A percentile compares a stretch with the other conserved stretches of the same genome.
Conservation (phyloP, 495 filamentous ascomycete species). For the Parathielavia hyrcaniae region DNA sequence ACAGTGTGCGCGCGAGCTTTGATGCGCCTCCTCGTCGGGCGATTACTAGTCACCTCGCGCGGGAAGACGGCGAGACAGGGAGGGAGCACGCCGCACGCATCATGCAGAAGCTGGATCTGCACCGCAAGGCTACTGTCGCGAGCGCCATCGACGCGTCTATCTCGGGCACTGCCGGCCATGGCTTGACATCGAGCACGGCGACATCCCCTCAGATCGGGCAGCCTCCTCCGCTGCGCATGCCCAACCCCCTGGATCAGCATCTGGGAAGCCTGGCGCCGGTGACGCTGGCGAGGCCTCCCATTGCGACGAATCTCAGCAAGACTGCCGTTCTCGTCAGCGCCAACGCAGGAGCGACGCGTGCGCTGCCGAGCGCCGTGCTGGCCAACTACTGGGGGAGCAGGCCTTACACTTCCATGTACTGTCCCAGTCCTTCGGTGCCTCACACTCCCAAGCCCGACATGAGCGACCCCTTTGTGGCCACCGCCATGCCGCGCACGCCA, state of each 20-base stretch:
- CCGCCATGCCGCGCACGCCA: slow-evolving; percentile 37
- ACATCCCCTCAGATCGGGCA: slow-evolving; percentile 26
- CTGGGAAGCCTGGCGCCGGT: slow-evolving; percentile 68
- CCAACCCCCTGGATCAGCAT: slow-evolving; percentile 29
- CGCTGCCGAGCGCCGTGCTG: slow-evolving; percentile 75
- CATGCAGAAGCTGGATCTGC: slow-evolving; percentile 86
- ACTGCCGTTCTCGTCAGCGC: slow-evolving; percentile 75
- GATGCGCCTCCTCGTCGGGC: slow-evolving; percentile 51
- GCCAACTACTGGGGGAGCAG: slow-evolving; percentile 89
- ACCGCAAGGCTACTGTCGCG: slow-evolving; percentile 65
- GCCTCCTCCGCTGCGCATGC: slow-evolving; percentile 21
- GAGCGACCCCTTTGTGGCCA: slow-evolving; percentile 46
- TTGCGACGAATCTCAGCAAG: slow-evolving; percentile 81
- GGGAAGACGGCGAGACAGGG: slow-evolving; percentile 57
- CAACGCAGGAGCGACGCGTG: slow-evolving; percentile 57
- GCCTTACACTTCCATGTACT: slow-evolving; percentile 73
- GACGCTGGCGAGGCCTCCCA: slow-evolving; percentile 79
- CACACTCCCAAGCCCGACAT: slow-evolving; percentile 34
- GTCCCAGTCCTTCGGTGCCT: slow-evolving; percentile 31
- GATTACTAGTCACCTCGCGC: slow-evolving; percentile 38
- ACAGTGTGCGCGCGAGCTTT: slow-evolving; percentile 61
- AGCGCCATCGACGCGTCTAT: slow-evolving; percentile 32
- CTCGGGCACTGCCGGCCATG: slow-evolving; percentile 46
- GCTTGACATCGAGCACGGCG: slow-evolving; percentile 55
- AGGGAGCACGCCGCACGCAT: slow-evolving; percentile 78